Evolutionary conservation across 495 filamentous ascomycete species (phyloP).

Genomic region (Trichoderma reesei): DNA sequence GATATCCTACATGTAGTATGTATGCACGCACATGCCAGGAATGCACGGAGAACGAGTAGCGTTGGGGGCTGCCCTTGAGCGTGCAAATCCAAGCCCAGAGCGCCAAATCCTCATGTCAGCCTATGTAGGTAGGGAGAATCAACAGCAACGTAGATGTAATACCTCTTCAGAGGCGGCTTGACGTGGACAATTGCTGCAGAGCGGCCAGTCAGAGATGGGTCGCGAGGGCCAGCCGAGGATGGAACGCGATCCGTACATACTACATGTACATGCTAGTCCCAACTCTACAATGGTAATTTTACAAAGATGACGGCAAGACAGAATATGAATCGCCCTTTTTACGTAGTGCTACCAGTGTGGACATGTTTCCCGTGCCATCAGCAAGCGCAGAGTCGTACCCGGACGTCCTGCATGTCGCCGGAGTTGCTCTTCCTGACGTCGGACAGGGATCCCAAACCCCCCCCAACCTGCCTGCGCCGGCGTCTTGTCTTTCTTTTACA

Average conservation of each 20-base stretch:
- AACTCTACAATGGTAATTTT: too few relatives aligned
- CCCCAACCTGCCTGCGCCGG: neutral
- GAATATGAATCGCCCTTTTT: too few relatives aligned
- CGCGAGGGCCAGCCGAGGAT: neutral
- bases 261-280: too few relatives aligned
- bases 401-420: neutral
- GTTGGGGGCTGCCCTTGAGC: neutral
- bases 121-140: neutral
- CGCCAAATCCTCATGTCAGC: neutral
- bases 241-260: neutral
- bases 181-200: neutral
- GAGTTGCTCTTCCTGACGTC: neutral
- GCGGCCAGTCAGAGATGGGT: neutral
- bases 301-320: too few relatives aligned
- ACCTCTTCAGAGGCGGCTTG: neutral
- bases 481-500: slow-evolving; percentile 26
- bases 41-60: neutral
- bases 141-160: neutral
- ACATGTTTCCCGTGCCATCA: too few relatives aligned
- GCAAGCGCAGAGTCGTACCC: neutral
- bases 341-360: too few relatives aligned
- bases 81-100: too few relatives aligned
- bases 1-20: neutral
- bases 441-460: neutral
- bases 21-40: too few relatives aligned